These are phyloP conservation scores for Hanseniaspora lachancei DNA, from an alignment of 805 yeast species.

Conservation along the genomic window DNA sequence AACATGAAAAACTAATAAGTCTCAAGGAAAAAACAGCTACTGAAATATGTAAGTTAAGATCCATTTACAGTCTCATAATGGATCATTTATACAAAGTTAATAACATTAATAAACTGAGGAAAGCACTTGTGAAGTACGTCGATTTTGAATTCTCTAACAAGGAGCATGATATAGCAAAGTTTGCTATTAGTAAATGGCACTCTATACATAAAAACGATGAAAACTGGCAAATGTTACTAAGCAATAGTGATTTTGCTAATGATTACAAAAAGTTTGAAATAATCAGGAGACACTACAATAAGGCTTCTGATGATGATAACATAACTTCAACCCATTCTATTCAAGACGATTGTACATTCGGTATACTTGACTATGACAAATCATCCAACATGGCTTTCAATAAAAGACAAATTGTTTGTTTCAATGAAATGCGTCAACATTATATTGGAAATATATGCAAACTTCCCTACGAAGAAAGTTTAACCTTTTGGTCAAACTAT, in stretches of 20 bases:
- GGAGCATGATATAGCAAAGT: not conserved
- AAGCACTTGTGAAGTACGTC: not conserved
- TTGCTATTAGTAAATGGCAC: not conserved
- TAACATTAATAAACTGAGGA: not conserved
- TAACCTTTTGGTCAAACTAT: slow-evolving; percentile 76
- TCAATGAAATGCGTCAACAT: too few relatives aligned
- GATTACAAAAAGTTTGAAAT: not conserved
- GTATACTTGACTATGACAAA: not conserved
- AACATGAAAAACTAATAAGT: not conserved
- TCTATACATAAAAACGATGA: not conserved
- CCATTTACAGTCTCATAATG: not conserved
- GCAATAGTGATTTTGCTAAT: not conserved
- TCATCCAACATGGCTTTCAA: not conserved
- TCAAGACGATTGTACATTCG: not conserved
- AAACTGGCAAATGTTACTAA: not conserved
- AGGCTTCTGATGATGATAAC: not conserved
- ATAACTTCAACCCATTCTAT: too few relatives aligned
- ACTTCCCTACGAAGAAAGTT: not conserved
- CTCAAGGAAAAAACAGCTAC: not conserved
- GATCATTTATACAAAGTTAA: not conserved
- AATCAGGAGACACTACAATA: not conserved
- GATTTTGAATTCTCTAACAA: slow-evolving; percentile 1
- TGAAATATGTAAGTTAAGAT: not conserved
- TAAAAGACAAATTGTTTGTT: not conserved
- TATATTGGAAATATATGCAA: not conserved